Percentiles rank a stretch among this genome's conserved stretches.
phyloP scores from a whole-genome alignment of 1,284 basidiomycete species.

The Rhizoctonia solani region DNA sequence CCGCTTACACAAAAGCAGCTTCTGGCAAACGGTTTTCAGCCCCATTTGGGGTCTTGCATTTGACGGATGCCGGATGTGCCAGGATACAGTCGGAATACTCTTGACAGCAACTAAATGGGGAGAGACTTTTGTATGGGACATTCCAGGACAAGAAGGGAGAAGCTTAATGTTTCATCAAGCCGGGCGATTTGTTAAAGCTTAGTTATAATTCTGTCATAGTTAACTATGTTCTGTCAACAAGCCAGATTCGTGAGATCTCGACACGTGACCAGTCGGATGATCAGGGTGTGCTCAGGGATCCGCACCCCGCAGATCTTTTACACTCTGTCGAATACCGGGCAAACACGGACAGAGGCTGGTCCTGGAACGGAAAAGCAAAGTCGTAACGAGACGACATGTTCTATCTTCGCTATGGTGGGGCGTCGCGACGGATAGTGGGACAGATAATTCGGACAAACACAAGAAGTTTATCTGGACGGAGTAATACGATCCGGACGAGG shows the following conservation, averaged over 20 bases:
- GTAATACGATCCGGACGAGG: slow-evolving; percentile 22
- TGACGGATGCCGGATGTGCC: slow-evolving; percentile 55
- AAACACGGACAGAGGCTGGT: not conserved
- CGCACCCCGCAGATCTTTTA: slow-evolving; percentile 24
- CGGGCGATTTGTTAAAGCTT: slow-evolving; percentile 15
- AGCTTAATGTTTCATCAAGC: slow-evolving; percentile 2
- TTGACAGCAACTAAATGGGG: too few species aligned
- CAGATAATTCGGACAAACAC: not conserved
- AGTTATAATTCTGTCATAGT: not conserved
- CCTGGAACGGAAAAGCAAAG: not conserved
- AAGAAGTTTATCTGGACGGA: slow-evolving; percentile 8
- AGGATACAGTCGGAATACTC: too few species aligned
- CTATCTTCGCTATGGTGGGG: slow-evolving; percentile 8
- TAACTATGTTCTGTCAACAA: too few species aligned
- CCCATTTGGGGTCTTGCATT: slow-evolving; percentile 57
- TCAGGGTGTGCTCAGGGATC: slow-evolving; percentile 3
- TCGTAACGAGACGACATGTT: not conserved
- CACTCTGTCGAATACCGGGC: not conserved
- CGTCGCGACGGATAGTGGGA: not conserved
- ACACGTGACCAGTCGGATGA: slow-evolving; percentile 1
- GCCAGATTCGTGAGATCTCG: slow-evolving; percentile 1
- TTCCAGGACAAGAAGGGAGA: not conserved
- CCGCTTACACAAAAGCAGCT: not conserved
- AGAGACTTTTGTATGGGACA: not conserved
- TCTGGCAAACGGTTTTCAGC: slow-evolving; percentile 70